Conservation (phyloP, 2,329 filamentous ascomycete genomes). For the Aspergillus udagawae region DNA sequence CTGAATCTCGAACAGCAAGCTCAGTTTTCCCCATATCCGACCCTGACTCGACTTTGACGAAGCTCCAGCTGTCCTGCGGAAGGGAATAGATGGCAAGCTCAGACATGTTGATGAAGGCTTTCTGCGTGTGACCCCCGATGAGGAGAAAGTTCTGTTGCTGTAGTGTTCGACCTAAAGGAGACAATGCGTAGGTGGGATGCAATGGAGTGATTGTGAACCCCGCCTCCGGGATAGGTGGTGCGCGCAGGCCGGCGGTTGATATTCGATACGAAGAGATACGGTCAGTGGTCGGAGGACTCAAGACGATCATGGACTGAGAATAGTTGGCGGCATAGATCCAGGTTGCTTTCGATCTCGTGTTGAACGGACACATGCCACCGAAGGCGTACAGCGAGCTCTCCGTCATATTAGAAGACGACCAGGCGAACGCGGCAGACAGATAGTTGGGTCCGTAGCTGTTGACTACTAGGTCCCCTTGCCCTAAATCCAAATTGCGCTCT, state of each 20-base stretch:
- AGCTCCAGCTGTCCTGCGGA: slow-evolving; percentile 83
- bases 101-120: slow-evolving; percentile 91
- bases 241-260: slow-evolving; percentile 49
- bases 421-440: slow-evolving; percentile 60
- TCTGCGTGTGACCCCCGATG: slow-evolving; percentile 76
- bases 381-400: slow-evolving; percentile 62
- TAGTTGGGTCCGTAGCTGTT: slow-evolving; percentile 49
- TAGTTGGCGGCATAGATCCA: slow-evolving; percentile 73
- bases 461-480: slow-evolving; percentile 30
- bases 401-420: slow-evolving; percentile 56
- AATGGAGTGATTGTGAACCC: slow-evolving; percentile 80
- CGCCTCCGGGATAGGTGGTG: slow-evolving; percentile 73
- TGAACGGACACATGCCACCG: slow-evolving; percentile 79
- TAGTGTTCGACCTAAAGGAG: slow-evolving; percentile 57
- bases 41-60: slow-evolving; percentile 60
- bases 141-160: slow-evolving; percentile 77
- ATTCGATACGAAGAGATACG: slow-evolving; percentile 38
- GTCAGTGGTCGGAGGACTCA: slow-evolving; percentile 32
- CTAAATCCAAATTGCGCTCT: slow-evolving; percentile 36
- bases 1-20: slow-evolving; percentile 49
- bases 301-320: slow-evolving; percentile 72
- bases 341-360: slow-evolving; percentile 39
- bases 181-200: slow-evolving; percentile 64
- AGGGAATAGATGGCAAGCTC: slow-evolving; percentile 82
- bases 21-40: slow-evolving; percentile 47